Base-by-base conservation (phyloP, 2,329 filamentous ascomycete genomes). In the Talaromyces sp. region DNA sequence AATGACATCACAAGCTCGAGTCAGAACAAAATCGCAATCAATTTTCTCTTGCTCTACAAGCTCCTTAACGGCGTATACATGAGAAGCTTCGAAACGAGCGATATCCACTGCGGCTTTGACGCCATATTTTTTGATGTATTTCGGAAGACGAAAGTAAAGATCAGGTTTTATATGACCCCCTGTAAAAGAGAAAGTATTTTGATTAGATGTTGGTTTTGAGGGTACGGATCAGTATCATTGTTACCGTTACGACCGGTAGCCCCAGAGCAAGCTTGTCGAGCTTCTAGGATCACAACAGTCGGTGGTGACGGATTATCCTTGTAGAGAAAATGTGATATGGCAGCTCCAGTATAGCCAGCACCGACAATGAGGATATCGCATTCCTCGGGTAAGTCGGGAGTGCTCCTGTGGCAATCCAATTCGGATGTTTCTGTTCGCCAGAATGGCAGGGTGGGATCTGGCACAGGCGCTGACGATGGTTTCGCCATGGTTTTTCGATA, bases 121-220 rank as follows among this genome's bases (percentile, higher is more conserved):
- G 1, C 80, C 78, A 66, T 75, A 70, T 19, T 31, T 31, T 31
- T 31, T 31, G 27, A 31, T 31, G 27, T 31, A 31, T 31, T 31
- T 31, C 27, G 27, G 27, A 31, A 31, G 27, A 31, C 27, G 5
- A 7, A 31, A 31, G 66, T 81, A 82, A 6, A 78, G 56, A 67
- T 80, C 78, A 3, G 80, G 80, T 56, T 78, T 77, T 41, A 82
- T 57, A 68, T 82, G 80, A 1, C 80, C 80, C 16, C 73, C 75
- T 76, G 7, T 31, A 31, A 6, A 6, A 31, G 27, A 31, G 6
- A 31, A 31, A 3, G 9, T 3, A 37, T 11, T 19, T 9, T 45
- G 19, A 19, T 31, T 31, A 31, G 27, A 31, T 31, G 27, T 31
- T 31, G 7, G 5, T 31, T 31, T 31, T 31, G 27, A 5, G 27